A percentile compares a stretch with the other conserved stretches of the same genome.
Conservation (phyloP, 768 basidiomycete genomes). For the Mrakia gelida region DNA sequence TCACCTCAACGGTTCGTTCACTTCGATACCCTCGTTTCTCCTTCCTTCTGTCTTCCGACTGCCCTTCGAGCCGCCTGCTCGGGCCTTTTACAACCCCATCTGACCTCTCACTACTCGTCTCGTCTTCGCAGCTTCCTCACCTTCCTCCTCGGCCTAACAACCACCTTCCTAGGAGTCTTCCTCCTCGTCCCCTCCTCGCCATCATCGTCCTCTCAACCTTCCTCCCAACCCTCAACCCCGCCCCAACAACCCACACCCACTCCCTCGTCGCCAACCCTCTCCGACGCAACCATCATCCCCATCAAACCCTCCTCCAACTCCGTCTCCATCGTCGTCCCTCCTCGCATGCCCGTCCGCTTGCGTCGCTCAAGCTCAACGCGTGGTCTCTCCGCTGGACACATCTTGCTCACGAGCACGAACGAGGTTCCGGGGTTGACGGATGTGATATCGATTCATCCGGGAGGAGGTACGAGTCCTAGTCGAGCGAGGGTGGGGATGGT, state of each 20-base stretch:
- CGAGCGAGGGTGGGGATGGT: neutral
- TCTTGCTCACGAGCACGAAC: neutral
- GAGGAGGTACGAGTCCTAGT: neutral
- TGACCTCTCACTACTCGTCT: neutral
- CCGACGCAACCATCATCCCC: neutral
- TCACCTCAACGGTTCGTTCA: slow-evolving; percentile 68
- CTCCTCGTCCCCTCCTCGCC: neutral
- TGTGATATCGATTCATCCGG: neutral
- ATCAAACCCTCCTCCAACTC: neutral
- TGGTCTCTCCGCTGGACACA: neutral
- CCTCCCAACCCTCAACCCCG: neutral
- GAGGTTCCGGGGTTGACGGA: neutral
- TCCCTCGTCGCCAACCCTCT: neutral
- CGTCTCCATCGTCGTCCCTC: neutral
- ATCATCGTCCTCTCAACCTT: neutral
- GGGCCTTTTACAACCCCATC: neutral
- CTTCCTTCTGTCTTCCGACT: slow-evolving; percentile 32
- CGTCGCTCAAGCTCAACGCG: neutral
- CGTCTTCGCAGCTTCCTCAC: slow-evolving; percentile 46
- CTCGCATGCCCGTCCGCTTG: neutral
- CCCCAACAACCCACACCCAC: too few species aligned
- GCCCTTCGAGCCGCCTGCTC: too few species aligned
- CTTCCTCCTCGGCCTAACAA: slow-evolving; percentile 77
- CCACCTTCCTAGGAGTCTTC: slow-evolving; percentile 82
- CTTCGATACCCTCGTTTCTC: slow-evolving; percentile 31